phyloP scores from a whole-genome alignment of 2,329 filamentous ascomycete genomes.

The Curvularia sp. region DNA sequence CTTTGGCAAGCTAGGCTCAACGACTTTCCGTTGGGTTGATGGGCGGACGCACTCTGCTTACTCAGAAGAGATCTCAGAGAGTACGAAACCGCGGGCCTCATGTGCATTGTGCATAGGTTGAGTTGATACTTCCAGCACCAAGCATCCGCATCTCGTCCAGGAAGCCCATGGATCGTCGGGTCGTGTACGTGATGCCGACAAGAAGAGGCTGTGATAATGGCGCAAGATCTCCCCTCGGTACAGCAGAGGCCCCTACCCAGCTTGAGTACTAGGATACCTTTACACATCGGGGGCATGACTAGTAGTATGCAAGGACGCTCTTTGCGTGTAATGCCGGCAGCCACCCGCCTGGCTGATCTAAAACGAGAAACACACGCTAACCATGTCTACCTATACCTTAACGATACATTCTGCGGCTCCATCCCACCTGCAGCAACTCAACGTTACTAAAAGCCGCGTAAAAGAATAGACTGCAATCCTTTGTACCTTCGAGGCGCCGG shows the following conservation, averaged over 20 bases:
- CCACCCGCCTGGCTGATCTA: background rate
- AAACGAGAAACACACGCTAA: background rate
- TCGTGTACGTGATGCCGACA: background rate
- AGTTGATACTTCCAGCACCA: background rate
- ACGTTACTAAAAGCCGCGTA: background rate
- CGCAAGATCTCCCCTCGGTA: background rate
- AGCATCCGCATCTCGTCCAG: background rate
- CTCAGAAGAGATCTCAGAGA: background rate
- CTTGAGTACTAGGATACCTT: background rate
- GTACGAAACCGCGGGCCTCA: background rate
- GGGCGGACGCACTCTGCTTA: background rate
- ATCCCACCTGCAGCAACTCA: background rate
- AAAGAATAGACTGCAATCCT: background rate
- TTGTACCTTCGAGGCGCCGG: slow-evolving; percentile 2
- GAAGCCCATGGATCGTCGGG: background rate
- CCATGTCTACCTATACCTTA: background rate
- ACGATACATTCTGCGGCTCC: background rate
- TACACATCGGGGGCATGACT: background rate
- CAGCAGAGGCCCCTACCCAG: background rate
- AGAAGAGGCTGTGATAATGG: background rate
- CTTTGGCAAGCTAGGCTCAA: background rate
- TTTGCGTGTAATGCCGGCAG: background rate
- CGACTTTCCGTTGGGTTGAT: background rate
- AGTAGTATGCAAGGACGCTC: background rate
- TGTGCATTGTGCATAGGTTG: background rate